Conservation (phyloP, 2,329 filamentous ascomycete genomes). For the Akanthomyces uredinophilus region DNA sequence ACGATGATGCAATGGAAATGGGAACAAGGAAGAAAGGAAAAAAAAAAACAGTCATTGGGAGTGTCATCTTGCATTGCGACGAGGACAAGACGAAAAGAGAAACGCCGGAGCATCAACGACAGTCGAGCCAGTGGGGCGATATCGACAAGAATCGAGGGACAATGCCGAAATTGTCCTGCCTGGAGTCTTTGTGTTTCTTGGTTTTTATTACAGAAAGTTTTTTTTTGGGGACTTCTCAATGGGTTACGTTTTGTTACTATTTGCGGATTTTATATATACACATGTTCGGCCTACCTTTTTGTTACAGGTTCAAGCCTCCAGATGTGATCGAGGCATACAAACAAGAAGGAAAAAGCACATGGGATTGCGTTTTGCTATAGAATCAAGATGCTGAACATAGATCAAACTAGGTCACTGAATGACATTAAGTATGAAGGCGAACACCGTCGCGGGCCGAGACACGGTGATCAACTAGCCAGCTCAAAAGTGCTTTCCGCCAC, state of each 20-base stretch:
- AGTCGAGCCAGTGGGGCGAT: constrained; percentile 6
- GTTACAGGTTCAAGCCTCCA: background rate
- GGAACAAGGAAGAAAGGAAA: too few relatives aligned
- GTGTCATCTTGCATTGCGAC: background rate
- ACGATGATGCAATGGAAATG: too few relatives aligned
- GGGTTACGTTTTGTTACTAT: constrained; percentile 6
- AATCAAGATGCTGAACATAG: constrained; percentile 11
- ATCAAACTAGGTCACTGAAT: constrained; percentile 3
- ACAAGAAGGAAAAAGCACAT: background rate
- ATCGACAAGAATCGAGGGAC: background rate
- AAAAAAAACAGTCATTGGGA: background rate
- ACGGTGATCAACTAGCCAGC: too few relatives aligned
- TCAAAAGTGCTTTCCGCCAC: too few relatives aligned
- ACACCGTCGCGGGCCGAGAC: too few relatives aligned
- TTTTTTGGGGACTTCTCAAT: constrained; percentile 9
- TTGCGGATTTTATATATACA: background rate
- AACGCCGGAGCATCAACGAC: background rate
- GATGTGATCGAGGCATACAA: background rate
- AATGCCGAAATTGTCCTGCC: background rate
- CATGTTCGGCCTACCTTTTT: background rate
- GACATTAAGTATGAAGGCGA: background rate
- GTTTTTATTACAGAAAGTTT: constrained; percentile 6
- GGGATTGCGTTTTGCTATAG: constrained; percentile 9
- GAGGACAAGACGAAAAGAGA: background rate
- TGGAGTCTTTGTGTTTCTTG: background rate